phyloP scores from a whole-genome alignment of 352 stramenopile genomes.

The Phytophthora cactorum region DNA sequence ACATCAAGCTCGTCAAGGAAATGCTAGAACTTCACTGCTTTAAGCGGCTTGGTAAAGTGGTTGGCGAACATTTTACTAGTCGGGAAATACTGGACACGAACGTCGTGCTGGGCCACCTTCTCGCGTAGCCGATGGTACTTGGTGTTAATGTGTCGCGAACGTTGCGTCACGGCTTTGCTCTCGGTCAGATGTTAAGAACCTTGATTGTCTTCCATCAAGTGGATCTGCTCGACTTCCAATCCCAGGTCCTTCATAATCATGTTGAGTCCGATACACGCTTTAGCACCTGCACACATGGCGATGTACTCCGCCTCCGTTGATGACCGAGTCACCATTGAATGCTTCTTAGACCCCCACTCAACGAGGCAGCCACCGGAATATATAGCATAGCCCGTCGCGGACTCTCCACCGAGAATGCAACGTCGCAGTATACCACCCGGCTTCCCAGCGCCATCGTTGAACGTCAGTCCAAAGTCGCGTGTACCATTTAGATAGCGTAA shows the following conservation, averaged over 20 bases:
- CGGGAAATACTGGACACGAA: not conserved
- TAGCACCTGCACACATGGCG: not conserved
- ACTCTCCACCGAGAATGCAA: not conserved
- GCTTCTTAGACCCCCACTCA: not conserved
- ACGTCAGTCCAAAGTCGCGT: not conserved
- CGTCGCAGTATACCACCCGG: not conserved
- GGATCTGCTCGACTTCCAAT: not conserved
- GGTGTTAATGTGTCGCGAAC: constrained; percentile 6
- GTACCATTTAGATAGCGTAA: constrained; percentile 2
- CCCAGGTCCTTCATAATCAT: constrained; percentile 1
- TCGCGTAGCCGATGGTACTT: constrained; percentile 10
- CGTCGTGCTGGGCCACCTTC: not conserved
- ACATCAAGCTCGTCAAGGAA: no score
- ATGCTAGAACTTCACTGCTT: no score
- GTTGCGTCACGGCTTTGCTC: not conserved
- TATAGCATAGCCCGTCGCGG: not conserved
- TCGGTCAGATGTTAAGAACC: not conserved
- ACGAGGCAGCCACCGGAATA: not conserved
- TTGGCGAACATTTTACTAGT: no score
- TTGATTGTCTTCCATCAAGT: constrained; percentile 4
- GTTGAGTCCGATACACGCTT: not conserved
- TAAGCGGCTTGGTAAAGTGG: no score
- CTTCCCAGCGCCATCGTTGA: not conserved
- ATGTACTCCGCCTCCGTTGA: constrained; percentile 2
- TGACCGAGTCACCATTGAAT: not conserved